Percentiles rank a stretch among this genome's conserved stretches.
Evolutionary conservation across 2,329 filamentous ascomycete genomes (phyloP).

Genomic region (Ophiocordyceps sinensis): DNA sequence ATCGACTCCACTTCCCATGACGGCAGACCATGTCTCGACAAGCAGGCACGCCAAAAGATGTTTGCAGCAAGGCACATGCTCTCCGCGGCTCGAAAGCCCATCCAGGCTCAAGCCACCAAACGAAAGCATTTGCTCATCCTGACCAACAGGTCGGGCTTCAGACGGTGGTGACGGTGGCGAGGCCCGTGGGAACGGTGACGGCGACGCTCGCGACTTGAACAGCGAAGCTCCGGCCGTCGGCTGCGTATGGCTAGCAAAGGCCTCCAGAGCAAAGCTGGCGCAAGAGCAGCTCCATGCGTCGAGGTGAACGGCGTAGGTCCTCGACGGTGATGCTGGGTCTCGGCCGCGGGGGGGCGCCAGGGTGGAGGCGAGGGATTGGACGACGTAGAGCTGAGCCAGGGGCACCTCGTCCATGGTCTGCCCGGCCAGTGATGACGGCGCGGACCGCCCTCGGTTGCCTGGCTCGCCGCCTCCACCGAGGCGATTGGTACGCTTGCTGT

Average conservation of each 20-base stretch:
- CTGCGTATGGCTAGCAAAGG: slow-evolving; percentile 29
- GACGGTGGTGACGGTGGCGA: neutral
- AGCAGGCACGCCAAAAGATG: slow-evolving; percentile 77
- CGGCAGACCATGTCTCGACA: slow-evolving; percentile 44
- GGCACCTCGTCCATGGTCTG: neutral
- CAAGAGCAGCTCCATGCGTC: slow-evolving; percentile 80
- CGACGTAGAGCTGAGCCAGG: slow-evolving; percentile 36
- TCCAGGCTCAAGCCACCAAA: slow-evolving; percentile 38
- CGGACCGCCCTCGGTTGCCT: neutral
- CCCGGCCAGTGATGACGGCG: neutral
- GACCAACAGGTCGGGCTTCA: neutral
- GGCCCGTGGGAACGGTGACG: neutral
- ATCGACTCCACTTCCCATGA: slow-evolving; percentile 43
- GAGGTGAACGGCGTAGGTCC: slow-evolving; percentile 56
- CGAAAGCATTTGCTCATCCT: neutral
- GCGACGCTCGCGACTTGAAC: neutral
- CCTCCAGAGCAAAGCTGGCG: slow-evolving; percentile 64
- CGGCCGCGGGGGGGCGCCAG: slow-evolving; percentile 9
- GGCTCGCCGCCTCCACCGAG: neutral
- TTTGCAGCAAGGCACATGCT: slow-evolving; percentile 55
- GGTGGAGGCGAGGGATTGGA: slow-evolving; percentile 41
- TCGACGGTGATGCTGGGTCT: slow-evolving; percentile 5
- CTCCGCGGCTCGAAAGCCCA: slow-evolving; percentile 11
- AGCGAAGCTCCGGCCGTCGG: neutral
- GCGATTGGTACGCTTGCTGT: too few relatives aligned